A percentile compares a stretch with the other conserved stretches of the same genome.
Evolutionary conservation across 495 filamentous ascomycete species (phyloP).

Genomic region (Penicillium silybi): DNA sequence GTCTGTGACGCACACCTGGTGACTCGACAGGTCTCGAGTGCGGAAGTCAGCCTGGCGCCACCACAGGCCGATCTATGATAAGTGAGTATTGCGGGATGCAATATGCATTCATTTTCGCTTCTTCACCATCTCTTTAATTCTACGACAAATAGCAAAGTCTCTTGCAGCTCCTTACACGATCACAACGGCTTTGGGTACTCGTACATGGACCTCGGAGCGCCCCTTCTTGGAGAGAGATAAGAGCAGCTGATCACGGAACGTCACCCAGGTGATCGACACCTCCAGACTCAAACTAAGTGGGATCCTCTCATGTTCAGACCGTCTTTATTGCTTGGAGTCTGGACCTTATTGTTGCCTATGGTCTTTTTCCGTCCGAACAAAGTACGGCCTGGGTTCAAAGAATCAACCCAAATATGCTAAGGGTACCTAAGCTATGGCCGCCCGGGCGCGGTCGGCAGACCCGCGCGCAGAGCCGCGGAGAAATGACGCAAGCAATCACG

Average conservation of each 20-base stretch:
- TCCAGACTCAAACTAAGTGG: too few relatives aligned
- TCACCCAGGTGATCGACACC: too few relatives aligned
- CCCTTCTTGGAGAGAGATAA: not conserved
- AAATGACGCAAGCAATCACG: slow-evolving; percentile 21
- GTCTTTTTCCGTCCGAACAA: not conserved
- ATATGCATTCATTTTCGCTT: not conserved
- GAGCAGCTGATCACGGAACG: not conserved
- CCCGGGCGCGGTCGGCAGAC: not conserved
- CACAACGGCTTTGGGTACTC: not conserved
- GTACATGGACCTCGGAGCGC: not conserved
- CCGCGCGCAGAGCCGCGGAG: slow-evolving; percentile 15
- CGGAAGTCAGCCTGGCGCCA: slow-evolving; percentile 21
- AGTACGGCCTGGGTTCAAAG: not conserved
- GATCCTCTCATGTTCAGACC: too few relatives aligned
- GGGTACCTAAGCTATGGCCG: not conserved
- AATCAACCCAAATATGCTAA: not conserved
- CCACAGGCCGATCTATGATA: slow-evolving; percentile 11
- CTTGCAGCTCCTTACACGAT: not conserved
- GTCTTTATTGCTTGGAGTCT: too few relatives aligned
- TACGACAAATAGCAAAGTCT: not conserved
- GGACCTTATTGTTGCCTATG: not conserved
- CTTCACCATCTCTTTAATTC: not conserved
- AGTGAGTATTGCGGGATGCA: not conserved
- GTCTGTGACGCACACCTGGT: slow-evolving; percentile 32
- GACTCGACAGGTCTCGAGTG: slow-evolving; percentile 23